Conservation (phyloP, 1,284 basidiomycete species). For the Papiliotrema terrestris region DNA sequence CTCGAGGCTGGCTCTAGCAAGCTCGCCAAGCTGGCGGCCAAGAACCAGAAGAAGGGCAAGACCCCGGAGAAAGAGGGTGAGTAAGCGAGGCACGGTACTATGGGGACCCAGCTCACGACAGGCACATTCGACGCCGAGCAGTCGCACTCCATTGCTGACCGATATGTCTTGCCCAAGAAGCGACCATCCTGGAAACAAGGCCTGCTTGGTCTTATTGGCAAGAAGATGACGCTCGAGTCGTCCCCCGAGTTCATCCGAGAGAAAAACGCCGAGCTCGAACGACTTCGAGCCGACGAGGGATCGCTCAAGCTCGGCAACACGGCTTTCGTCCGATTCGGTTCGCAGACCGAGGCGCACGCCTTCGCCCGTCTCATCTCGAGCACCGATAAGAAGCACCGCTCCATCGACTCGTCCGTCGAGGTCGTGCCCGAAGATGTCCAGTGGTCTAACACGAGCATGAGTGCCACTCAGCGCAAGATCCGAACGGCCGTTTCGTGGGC, state of each 20-base stretch:
- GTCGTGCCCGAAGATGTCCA: slow-evolving; percentile 82
- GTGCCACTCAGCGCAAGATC: slow-evolving; percentile 53
- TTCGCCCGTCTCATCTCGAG: slow-evolving; percentile 62
- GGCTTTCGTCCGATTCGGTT: slow-evolving; percentile 86
- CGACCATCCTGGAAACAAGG: slow-evolving; percentile 60
- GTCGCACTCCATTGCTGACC: slow-evolving; percentile 55
- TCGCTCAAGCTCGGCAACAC: slow-evolving; percentile 52
- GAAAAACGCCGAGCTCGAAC: slow-evolving; percentile 51
- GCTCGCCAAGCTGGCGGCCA: slow-evolving; percentile 69
- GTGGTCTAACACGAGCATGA: slow-evolving; percentile 68
- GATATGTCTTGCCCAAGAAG: slow-evolving; percentile 50
- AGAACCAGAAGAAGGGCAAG: slow-evolving; percentile 53
- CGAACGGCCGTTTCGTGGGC: slow-evolving; percentile 53
- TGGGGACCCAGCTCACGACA: slow-evolving; percentile 18
- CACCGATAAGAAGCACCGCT: slow-evolving; percentile 31
- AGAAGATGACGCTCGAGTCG: slow-evolving; percentile 55
- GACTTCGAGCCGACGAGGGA: slow-evolving; percentile 56
- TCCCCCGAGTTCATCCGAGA: slow-evolving; percentile 54
- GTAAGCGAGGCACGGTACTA: slow-evolving; percentile 11
- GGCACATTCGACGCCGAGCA: slow-evolving; percentile 52
- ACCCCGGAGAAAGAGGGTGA: slow-evolving; percentile 48
- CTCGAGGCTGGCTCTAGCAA: slow-evolving; percentile 81
- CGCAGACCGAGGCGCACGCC: slow-evolving; percentile 58
- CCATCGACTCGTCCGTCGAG: slow-evolving; percentile 57
- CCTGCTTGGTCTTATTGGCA: slow-evolving; percentile 53